Evolutionary conservation across 495 filamentous ascomycete species (phyloP), one percentile per base, ranked within the genome.

Genomic region (Diplogelasinospora grovesii): DNA sequence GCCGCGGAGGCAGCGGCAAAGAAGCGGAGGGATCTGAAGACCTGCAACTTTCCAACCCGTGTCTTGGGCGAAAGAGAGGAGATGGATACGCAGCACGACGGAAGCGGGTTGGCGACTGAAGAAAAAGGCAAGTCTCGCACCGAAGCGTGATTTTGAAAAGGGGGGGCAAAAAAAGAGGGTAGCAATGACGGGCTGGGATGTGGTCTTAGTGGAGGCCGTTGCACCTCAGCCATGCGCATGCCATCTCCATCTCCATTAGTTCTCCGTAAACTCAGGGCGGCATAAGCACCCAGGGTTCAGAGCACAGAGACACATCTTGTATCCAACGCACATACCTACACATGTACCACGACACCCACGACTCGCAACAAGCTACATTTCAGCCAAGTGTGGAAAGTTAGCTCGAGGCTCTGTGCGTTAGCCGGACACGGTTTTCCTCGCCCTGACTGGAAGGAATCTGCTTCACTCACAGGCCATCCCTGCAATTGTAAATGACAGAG

Each of bases 391-490:
- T n/a, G n/a, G n/a, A n/a, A n/a, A n/a, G n/a, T n/a, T n/a, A n/a
- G n/a, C n/a, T n/a, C n/a, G n/a, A n/a, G n/a, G n/a, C n/a, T n/a
- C n/a, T n/a, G n/a, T n/a, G n/a, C n/a, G n/a, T n/a, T n/a, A n/a
- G 21, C 10, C 21, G 10, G 30, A 8, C 30, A 16, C 4, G 13
- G 9, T 33, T 40, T 20, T 36, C 19, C 18, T 20, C 22, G 43
- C 13, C 23, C 31, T 15, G 34, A 11, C 11, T 26, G 8, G 24
- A 31, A 22, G 22, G n/a, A n/a, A n/a, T n/a, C 41, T 42, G 30
- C 27, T 39, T 42, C 21, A 16, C 49, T 52, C 49, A 49, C 41
- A 52, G 46, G 45, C 39, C 25, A 52, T 50, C 49, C 52, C 52
- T 55, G 49, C 7, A 53, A 52, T 42, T 39, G 52, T 41, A 24